phyloP scores from a whole-genome alignment of 1,139 yeast species.

The Pichia sp. region DNA sequence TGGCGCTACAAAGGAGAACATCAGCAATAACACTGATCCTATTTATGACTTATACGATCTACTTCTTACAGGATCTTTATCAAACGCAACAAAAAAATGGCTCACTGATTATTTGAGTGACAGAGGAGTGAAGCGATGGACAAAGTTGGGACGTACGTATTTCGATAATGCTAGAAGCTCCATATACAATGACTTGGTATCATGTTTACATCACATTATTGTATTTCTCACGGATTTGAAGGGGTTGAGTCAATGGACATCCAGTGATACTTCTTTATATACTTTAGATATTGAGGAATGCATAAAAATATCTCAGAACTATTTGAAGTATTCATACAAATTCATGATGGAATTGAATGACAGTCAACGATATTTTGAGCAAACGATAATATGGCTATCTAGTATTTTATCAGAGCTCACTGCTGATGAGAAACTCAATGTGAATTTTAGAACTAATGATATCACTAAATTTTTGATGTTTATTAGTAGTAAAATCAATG shows the following conservation, averaged over 20 bases:
- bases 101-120: slow-evolving; percentile 56
- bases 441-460: slow-evolving; percentile 24
- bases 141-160: slow-evolving; percentile 44
- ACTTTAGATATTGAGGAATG: slow-evolving; percentile 31
- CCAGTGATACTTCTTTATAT: slow-evolving; percentile 34
- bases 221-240: slow-evolving; percentile 46
- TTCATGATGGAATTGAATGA: slow-evolving; percentile 47
- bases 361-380: slow-evolving; percentile 50
- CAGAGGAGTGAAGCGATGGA: slow-evolving; percentile 60
- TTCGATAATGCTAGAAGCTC: slow-evolving; percentile 48
- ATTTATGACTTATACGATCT: slow-evolving; percentile 45
- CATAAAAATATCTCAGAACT: slow-evolving; percentile 33
- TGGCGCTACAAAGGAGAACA: not conserved
- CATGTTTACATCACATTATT: slow-evolving; percentile 56
- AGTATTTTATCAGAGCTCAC: slow-evolving; percentile 32
- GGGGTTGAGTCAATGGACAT: slow-evolving; percentile 39
- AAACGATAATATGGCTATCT: slow-evolving; percentile 48
- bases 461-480: slow-evolving; percentile 27
- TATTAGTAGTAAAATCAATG: slow-evolving; percentile 18
- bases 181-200: slow-evolving; percentile 49
- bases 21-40: slow-evolving; percentile 23
- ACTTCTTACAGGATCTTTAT: slow-evolving; percentile 55
- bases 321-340: slow-evolving; percentile 39
- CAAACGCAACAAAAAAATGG: slow-evolving; percentile 47
- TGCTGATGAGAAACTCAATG: slow-evolving; percentile 27